Conservation (phyloP, 192 early-diverging fungal genomes). For the Umbelopsis isabellina region DNA sequence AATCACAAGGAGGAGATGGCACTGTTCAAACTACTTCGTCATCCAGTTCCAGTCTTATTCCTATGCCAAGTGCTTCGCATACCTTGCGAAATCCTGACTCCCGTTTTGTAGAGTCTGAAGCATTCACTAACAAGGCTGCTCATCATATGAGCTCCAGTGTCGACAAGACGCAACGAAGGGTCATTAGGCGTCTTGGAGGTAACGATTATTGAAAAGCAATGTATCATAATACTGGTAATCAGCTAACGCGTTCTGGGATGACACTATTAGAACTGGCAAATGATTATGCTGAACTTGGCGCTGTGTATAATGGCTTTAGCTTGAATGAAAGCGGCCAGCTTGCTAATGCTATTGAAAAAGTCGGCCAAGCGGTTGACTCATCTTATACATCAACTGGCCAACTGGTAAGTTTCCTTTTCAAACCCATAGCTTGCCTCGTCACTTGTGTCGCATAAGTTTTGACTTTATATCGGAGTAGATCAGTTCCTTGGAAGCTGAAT, state of each 20-base stretch:
- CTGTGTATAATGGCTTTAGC: constrained; percentile 93
- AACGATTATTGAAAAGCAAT: neutral
- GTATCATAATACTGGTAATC: too few species aligned
- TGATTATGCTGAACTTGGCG: constrained; percentile 88
- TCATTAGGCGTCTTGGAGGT: constrained; percentile 71
- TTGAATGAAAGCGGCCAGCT: constrained; percentile 76
- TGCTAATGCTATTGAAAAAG: constrained; percentile 84
- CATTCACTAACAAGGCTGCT: constrained; percentile 87
- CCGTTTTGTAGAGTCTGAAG: constrained; percentile 88
- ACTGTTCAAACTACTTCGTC: constrained; percentile 33
- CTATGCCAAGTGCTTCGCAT: constrained; percentile 59
- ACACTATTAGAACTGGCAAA: constrained; percentile 63
- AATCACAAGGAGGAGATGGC: constrained; percentile 15
- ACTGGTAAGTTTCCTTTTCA: constrained; percentile 51
- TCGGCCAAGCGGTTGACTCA: constrained; percentile 92
- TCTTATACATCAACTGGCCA: constrained; percentile 74
- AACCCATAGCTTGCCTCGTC: neutral
- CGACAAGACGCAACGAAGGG: constrained; percentile 73
- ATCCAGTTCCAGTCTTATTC: constrained; percentile 39
- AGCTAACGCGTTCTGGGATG: too few species aligned
- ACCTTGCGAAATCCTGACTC: constrained; percentile 72
- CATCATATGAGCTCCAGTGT: constrained; percentile 77
- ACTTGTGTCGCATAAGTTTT: constrained; percentile 6
- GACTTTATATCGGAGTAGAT: constrained; percentile 46
- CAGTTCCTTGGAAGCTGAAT: constrained; percentile 70